Evolutionary conservation across 208 protist species (phyloP), one percentile per base, ranked within the genome.

Genomic region (Acanthamoeba triangularis): DNA sequence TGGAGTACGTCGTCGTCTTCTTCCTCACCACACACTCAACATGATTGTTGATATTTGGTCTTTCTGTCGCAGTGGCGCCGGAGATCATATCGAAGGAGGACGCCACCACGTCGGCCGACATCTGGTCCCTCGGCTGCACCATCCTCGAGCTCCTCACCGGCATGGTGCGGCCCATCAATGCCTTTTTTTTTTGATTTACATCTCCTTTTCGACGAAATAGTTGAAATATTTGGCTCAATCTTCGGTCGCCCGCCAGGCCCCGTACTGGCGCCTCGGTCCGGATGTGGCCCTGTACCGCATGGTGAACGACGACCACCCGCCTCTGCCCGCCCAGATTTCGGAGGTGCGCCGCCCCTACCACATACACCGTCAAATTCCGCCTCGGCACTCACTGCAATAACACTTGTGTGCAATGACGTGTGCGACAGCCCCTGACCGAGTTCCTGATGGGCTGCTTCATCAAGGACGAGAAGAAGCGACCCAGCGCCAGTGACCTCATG

Each of bases 61-160:
- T 6, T 8, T 3, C n/a, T 25, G 6, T 2, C 47, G 11, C 47
- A 97, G 97, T 99, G 97, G 98, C 98, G 10, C 98, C 98, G 0
- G 98, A 99, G 90, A 98, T 93, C 8, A 78, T 93, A 14, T 63
- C 37, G 35, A 93, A 93, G 87, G 87, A 69, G 41, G 65, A 76
- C 33, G 33, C 63, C 33, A 93, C 33, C 20, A 52, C 61, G 25
- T n/a, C 56, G 44, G 65, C 65, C 49, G 65, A 93, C 56, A 93
- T 78, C 20, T 78, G 87, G 87, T 98, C 97, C 93, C 90, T 99
- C 54, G 98, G 98, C 20, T 99, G 98, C 94, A 99, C 98, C 14
- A 94, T 99, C 7, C 98, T 99, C 54, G 99, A 99, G 95, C 94
- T 99, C 11, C 87, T 99, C 2, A 98, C 96, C 25, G 98, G 98